A percentile compares a stretch with the other conserved stretches of the same genome.
Conservation (phyloP, 768 basidiomycete genomes). For the Leccinum obscurum region DNA sequence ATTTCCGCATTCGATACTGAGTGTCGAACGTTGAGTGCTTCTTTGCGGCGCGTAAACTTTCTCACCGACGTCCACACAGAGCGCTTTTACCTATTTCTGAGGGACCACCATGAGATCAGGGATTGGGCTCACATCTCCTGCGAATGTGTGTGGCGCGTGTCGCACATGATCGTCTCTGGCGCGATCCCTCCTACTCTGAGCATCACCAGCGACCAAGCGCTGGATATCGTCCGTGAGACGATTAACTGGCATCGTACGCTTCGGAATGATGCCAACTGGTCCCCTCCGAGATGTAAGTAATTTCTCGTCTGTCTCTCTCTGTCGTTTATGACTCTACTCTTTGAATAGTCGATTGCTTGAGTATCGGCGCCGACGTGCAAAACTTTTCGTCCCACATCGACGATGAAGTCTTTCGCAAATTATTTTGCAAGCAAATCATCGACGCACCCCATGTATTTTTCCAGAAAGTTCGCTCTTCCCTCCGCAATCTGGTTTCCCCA, state of each 20-base stretch:
- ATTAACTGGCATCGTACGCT: not conserved
- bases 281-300: not conserved
- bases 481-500: not conserved
- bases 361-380: not conserved
- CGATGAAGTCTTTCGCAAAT: not conserved
- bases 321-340: not conserved
- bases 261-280: not conserved
- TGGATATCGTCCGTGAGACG: not conserved
- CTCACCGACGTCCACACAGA: not conserved
- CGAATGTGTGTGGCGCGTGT: not conserved
- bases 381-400: not conserved
- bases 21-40: too few relatives aligned
- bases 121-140: not conserved
- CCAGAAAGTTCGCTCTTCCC: not conserved
- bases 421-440: not conserved
- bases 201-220: not conserved
- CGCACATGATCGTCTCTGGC: not conserved
- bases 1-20: too few relatives aligned
- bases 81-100: not conserved
- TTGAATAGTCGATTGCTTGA: not conserved
- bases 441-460: not conserved
- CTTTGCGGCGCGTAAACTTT: too few relatives aligned
- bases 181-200: not conserved
- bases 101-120: not conserved
- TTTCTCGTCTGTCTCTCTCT: not conserved